Conservation (phyloP, 73 alveolate species). For the Urostyla sp. region DNA sequence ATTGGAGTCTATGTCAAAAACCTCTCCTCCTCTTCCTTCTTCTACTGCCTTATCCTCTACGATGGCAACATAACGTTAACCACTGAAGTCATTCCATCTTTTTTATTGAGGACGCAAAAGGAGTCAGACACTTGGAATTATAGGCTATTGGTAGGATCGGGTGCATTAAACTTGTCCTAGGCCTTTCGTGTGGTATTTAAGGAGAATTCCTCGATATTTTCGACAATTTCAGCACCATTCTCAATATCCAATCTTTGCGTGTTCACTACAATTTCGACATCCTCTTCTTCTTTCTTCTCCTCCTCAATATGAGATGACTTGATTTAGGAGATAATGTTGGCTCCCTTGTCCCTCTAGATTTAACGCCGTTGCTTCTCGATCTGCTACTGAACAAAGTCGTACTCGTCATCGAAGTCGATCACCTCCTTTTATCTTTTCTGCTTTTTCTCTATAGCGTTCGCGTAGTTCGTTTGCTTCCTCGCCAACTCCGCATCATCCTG, state of each 20-base stretch:
- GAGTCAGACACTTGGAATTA: not conserved
- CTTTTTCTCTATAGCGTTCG: too few relatives aligned
- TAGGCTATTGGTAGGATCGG: not conserved
- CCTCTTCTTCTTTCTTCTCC: slow-evolving; percentile 20
- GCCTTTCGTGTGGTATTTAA: not conserved
- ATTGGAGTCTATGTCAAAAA: not conserved
- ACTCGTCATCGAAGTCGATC: slow-evolving; percentile 16
- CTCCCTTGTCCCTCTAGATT: not conserved
- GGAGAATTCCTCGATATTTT: slow-evolving; percentile 2
- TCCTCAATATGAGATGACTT: too few relatives aligned
- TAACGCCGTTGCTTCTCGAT: not conserved
- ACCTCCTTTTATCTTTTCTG: too few relatives aligned
- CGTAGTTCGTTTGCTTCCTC: too few relatives aligned
- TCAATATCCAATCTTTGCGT: slow-evolving; percentile 8
- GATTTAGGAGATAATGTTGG: not conserved
- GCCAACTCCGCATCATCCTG: too few relatives aligned
- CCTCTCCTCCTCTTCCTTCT: not conserved
- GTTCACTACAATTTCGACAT: slow-evolving; percentile 37
- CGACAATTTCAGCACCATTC: slow-evolving; percentile 25
- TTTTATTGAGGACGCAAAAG: too few relatives aligned
- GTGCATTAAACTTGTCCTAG: not conserved
- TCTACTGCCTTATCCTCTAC: slow-evolving; percentile 32
- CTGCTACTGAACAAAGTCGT: not conserved
- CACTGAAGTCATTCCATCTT: slow-evolving; percentile 61
- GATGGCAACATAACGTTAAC: slow-evolving; percentile 65